Evolutionary conservation across 139 green algal species (phyloP).

Genomic region (Chlamydomonas asymmetrica): DNA sequence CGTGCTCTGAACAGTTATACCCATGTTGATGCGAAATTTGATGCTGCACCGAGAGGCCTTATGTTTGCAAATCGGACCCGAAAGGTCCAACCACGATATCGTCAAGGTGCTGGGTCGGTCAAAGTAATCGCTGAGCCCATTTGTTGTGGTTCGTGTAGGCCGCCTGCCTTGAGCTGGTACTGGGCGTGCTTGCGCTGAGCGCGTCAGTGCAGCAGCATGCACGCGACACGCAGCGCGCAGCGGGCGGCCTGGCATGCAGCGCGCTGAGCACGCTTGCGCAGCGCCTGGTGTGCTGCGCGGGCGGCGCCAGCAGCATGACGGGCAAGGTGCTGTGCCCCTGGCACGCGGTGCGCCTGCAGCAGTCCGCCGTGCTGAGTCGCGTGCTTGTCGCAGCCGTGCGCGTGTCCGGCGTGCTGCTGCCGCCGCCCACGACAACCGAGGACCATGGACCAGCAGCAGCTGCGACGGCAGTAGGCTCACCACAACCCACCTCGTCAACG

Average conservation of each 20-base stretch:
- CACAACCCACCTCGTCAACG: neutral
- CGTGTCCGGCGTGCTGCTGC: slow-evolving; percentile 1
- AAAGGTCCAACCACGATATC: no score
- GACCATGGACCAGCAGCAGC: no score
- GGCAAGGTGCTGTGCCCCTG: slow-evolving; percentile 1
- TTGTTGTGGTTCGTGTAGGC: neutral
- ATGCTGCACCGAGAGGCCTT: no score
- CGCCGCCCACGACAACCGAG: neutral
- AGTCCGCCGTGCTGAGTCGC: no score
- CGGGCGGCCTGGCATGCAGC: neutral
- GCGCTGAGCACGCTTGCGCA: neutral
- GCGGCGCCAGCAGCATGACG: no score
- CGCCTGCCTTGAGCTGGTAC: neutral
- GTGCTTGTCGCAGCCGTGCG: no score
- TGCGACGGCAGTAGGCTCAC: no score
- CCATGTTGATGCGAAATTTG: no score
- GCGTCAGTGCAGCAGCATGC: neutral
- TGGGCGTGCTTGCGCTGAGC: neutral
- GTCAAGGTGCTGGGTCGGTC: no score
- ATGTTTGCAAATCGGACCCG: no score
- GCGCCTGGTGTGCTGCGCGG: neutral
- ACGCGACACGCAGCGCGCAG: neutral
- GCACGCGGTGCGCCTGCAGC: neutral
- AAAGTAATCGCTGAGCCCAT: no score
- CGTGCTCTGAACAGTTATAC: no score